These are phyloP conservation scores for Xylaria sp. DNA, from an alignment of 2,329 filamentous ascomycete species.

Conservation along the genomic window DNA sequence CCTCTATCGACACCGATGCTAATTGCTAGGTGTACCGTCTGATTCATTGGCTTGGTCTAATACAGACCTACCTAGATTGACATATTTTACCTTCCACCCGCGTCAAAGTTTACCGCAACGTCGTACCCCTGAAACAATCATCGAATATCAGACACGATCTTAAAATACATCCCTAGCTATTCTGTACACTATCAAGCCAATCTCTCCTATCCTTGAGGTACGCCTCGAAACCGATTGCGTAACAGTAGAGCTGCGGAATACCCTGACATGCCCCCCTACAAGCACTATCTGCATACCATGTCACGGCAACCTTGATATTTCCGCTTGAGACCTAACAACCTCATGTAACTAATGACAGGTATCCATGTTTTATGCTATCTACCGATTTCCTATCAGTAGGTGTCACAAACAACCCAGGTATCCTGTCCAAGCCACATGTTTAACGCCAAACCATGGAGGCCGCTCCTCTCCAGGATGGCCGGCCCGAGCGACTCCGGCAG, in stretches of 20 bases:
- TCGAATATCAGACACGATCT: background rate
- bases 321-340: conserved; percentile 1
- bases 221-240: background rate
- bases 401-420: background rate
- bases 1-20: background rate
- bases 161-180: background rate
- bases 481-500: conserved; percentile 60
- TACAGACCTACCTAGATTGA: background rate
- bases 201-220: background rate
- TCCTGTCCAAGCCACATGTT: conserved; percentile 10
- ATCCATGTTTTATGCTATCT: conserved; percentile 3
- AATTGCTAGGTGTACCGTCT: background rate
- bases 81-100: background rate
- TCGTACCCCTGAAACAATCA: background rate
- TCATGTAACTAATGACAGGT: conserved; percentile 5
- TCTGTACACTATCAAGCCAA: background rate
- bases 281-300: conserved; percentile 7
- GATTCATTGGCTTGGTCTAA: conserved; percentile 1
- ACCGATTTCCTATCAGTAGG: background rate
- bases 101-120: background rate
- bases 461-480: conserved; percentile 50
- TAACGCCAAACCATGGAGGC: conserved; percentile 43
- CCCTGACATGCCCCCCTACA: background rate
- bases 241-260: conserved; percentile 1
- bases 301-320: conserved; percentile 10